Evolutionary conservation across 169 alveolate genomes (phyloP).

Genomic region (Plasmodium chabaudi): DNA sequence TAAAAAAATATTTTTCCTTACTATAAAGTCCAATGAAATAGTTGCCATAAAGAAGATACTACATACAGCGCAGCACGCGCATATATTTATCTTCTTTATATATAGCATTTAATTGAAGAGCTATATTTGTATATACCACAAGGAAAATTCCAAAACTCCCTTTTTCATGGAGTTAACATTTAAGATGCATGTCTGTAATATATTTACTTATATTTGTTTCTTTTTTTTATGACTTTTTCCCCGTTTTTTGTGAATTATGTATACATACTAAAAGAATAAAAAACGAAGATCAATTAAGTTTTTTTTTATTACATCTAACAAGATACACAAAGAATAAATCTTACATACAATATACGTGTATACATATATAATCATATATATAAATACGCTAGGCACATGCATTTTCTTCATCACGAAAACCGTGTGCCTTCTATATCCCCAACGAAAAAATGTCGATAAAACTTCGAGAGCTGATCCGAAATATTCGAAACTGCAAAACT

Average conservation of each 20-base stretch:
- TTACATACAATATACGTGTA: background rate
- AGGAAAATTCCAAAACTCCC: too few species aligned
- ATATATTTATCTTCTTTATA: too few species aligned
- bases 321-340: background rate
- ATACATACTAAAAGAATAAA: background rate
- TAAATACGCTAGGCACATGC: too few species aligned
- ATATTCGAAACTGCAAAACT: slow-evolving; percentile 98
- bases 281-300: background rate
- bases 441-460: slow-evolving; percentile 86
- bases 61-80: too few species aligned
- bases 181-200: background rate
- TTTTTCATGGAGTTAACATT: background rate
- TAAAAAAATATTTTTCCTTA: too few species aligned
- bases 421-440: background rate
- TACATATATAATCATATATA: background rate
- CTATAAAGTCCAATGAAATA: too few species aligned
- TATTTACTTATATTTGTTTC: too few species aligned
- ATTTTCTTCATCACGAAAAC: background rate
- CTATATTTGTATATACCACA: too few species aligned
- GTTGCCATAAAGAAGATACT: too few species aligned
- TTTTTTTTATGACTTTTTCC: too few species aligned
- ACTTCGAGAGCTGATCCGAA: slow-evolving; percentile 97
- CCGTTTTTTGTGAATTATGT: background rate
- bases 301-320: too few species aligned
- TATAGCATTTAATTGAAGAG: too few species aligned